phyloP scores from a whole-genome alignment of 2,329 filamentous ascomycete species.

The Diaporthe vaccinii region DNA sequence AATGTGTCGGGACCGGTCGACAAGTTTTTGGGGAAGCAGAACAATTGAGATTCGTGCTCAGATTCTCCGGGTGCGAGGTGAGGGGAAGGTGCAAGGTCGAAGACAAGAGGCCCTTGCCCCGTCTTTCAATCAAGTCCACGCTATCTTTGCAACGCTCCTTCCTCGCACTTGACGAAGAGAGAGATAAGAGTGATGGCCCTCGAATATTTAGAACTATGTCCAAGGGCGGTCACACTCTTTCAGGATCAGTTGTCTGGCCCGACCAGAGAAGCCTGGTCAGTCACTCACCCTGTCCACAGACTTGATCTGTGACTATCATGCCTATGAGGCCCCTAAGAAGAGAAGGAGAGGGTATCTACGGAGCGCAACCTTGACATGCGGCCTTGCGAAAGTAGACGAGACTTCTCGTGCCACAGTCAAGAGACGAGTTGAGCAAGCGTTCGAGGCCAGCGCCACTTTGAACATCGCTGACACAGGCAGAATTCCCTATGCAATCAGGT shows the following conservation, averaged over 20 bases:
- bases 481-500: not conserved
- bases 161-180: not conserved
- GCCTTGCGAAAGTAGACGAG: not conserved
- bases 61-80: not conserved
- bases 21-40: not conserved
- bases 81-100: not conserved
- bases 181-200: slow-evolving; percentile 5
- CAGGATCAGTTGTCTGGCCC: too few relatives aligned
- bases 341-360: not conserved
- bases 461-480: not conserved
- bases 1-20: too few relatives aligned
- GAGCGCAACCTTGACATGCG: not conserved
- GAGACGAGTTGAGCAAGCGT: not conserved
- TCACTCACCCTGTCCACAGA: not conserved
- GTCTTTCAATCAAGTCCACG: not conserved
- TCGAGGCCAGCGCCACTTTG: not conserved
- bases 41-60: not conserved
- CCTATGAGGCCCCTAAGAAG: not conserved
- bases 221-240: not conserved
- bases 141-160: not conserved
- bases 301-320: not conserved
- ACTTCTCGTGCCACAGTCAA: not conserved
- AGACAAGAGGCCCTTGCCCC: not conserved
- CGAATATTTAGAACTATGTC: not conserved
- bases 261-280: not conserved